A percentile compares a stretch with the other conserved stretches of the same genome.
These are phyloP conservation scores for Penicillium tannophilum DNA, from an alignment of 495 filamentous ascomycete genomes.

Conservation along the genomic window DNA sequence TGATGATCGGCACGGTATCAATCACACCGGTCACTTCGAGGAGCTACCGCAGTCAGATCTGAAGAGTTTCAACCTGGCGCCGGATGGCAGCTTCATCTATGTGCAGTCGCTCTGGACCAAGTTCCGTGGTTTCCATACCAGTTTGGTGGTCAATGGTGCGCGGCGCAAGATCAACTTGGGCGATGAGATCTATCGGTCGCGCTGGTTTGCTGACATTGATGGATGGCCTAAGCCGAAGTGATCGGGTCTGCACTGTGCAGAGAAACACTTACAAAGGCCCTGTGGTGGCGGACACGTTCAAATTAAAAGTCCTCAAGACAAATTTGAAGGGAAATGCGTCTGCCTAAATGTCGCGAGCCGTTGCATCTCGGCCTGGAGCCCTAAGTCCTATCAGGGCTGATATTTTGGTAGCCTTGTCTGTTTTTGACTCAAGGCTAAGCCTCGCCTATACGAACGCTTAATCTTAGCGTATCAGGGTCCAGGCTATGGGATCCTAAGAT, in stretches of 20 bases:
- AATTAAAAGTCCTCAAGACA: neutral
- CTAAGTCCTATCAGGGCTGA: neutral
- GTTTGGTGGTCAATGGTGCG: constrained; percentile 25
- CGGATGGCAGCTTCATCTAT: constrained; percentile 31
- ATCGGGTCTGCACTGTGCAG: neutral
- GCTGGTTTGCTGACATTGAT: constrained; percentile 32
- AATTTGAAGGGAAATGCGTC: neutral
- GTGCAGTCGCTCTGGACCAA: constrained; percentile 30
- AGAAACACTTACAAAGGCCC: no score
- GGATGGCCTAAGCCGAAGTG: constrained; percentile 33
- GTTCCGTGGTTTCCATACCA: constrained; percentile 30
- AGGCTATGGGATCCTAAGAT: neutral
- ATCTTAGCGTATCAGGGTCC: neutral
- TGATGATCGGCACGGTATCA: constrained; percentile 26
- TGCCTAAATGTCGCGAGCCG: neutral
- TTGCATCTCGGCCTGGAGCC: neutral
- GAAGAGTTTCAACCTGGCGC: constrained; percentile 33
- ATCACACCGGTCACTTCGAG: constrained; percentile 22
- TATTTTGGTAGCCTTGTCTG: neutral
- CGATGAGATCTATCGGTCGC: constrained; percentile 35
- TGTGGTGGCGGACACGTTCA: neutral
- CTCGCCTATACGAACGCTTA: neutral
- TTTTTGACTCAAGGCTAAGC: neutral
- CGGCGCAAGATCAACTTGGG: constrained; percentile 25
- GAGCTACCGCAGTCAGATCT: constrained; percentile 32